Percentiles rank a stretch among this genome's conserved stretches.
phyloP scores from a whole-genome alignment of 208 protist genomes.

The Trypanosoma cruzi region DNA sequence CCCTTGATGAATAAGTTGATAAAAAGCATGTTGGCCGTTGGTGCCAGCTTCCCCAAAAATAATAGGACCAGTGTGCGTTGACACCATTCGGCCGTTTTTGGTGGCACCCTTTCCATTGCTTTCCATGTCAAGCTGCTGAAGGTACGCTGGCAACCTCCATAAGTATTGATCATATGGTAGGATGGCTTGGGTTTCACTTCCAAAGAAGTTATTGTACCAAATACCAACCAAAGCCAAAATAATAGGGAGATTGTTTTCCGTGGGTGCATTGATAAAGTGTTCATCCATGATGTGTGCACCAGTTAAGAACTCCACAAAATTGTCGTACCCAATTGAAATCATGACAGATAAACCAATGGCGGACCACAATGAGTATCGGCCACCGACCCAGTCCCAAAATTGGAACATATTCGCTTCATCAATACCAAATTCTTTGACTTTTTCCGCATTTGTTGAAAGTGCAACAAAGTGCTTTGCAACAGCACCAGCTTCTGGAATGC shows the following conservation, averaged over 20 bases:
- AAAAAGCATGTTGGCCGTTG: slow-evolving; percentile 95
- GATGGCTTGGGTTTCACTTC: slow-evolving; percentile 95
- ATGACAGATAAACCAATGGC: slow-evolving; percentile 97
- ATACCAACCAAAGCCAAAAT: slow-evolving; percentile 95
- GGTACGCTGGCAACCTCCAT: slow-evolving; percentile 96
- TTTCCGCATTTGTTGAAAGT: slow-evolving; percentile 94
- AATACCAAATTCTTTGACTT: slow-evolving; percentile 95
- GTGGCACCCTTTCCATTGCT: slow-evolving; percentile 96
- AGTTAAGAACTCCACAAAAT: slow-evolving; percentile 94
- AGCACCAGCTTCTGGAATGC: slow-evolving; percentile 44
- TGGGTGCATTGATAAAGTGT: slow-evolving; percentile 72
- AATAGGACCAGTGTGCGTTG: slow-evolving; percentile 93
- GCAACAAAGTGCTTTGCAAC: slow-evolving; percentile 98
- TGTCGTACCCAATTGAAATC: slow-evolving; percentile 94
- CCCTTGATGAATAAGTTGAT: slow-evolving; percentile 97
- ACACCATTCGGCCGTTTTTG: slow-evolving; percentile 53
- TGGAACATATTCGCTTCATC: slow-evolving; percentile 97
- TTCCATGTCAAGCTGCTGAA: slow-evolving; percentile 98
- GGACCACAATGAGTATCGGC: slow-evolving; percentile 97
- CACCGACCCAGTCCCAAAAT: slow-evolving; percentile 99
- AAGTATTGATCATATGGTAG: slow-evolving; percentile 99
- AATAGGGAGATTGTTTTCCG: slow-evolving; percentile 92
- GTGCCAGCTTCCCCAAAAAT: slow-evolving; percentile 97
- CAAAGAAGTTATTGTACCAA: slow-evolving; percentile 98
- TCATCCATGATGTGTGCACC: slow-evolving; percentile 88